Evolutionary conservation across 352 stramenopile genomes (phyloP).

Genomic region (Pythium utonaiense): DNA sequence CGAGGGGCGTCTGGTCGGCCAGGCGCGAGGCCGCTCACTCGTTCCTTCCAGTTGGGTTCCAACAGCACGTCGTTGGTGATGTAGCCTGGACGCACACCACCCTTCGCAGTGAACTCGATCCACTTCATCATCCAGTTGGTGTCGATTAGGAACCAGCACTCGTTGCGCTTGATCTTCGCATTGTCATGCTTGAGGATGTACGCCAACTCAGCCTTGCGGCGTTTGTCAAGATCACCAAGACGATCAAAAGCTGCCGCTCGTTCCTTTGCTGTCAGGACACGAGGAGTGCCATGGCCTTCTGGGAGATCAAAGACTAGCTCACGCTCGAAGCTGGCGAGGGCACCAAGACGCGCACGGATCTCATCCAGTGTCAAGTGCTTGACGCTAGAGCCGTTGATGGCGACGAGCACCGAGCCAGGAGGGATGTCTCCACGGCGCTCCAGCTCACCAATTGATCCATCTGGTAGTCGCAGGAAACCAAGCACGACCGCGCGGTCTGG

Average conservation of each 20-base stretch:
- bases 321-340: slow-evolving; percentile 32
- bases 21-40: slow-evolving; percentile 24
- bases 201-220: slow-evolving; percentile 58
- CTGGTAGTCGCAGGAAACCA: slow-evolving; percentile 53
- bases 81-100: slow-evolving; percentile 45
- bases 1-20: slow-evolving; percentile 44
- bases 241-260: slow-evolving; percentile 18
- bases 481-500: slow-evolving; percentile 52
- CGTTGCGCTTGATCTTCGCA: slow-evolving; percentile 42
- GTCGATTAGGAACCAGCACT: slow-evolving; percentile 78
- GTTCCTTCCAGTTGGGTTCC: slow-evolving; percentile 30
- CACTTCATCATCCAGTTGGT: slow-evolving; percentile 61
- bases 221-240: slow-evolving; percentile 43
- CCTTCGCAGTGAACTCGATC: slow-evolving; percentile 49
- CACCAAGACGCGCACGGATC: slow-evolving; percentile 38
- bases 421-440: slow-evolving; percentile 55
- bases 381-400: slow-evolving; percentile 69
- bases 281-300: background rate
- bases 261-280: slow-evolving; percentile 1
- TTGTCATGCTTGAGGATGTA: slow-evolving; percentile 66
- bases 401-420: slow-evolving; percentile 49
- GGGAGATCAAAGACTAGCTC: slow-evolving; percentile 53
- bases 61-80: slow-evolving; percentile 70
- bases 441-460: slow-evolving; percentile 48
- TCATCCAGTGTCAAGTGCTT: slow-evolving; percentile 35